These are phyloP conservation scores for Fusarium verticillioides DNA, from an alignment of 2,329 filamentous ascomycete genomes.

Conservation along the genomic window DNA sequence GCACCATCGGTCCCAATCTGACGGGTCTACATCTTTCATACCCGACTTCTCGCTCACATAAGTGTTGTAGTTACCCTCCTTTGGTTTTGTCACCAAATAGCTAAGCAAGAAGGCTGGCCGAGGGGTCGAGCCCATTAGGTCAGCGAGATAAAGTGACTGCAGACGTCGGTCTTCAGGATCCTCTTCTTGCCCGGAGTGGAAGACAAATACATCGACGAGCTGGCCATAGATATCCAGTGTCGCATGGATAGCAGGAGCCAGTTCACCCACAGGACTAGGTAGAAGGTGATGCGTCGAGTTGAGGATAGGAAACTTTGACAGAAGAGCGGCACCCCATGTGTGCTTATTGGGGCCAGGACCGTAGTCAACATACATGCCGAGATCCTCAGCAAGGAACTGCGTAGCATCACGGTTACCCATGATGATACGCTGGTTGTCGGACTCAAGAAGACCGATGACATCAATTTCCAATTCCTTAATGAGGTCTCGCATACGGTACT, in stretches of 20 bases:
- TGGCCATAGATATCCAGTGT: constrained; percentile 93
- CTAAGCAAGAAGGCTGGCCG: constrained; percentile 87
- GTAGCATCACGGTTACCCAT: constrained; percentile 99
- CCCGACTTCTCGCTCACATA: constrained; percentile 88
- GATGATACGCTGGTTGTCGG: constrained; percentile 95
- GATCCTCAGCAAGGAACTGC: constrained; percentile 92
- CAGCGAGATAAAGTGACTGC: constrained; percentile 85
- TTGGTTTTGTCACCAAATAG: constrained; percentile 91
- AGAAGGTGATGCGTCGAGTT: constrained; percentile 97
- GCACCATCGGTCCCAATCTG: constrained; percentile 98
- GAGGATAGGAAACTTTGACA: constrained; percentile 97
- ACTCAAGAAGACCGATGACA: constrained; percentile 93
- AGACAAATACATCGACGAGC: constrained; percentile 92
- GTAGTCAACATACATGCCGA: constrained; percentile 99
- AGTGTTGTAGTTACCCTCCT: constrained; percentile 95
- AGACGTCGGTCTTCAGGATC: constrained; percentile 90
- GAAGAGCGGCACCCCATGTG: constrained; percentile 92
- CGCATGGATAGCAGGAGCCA: constrained; percentile 96
- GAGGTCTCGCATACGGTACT: constrained; percentile 90
- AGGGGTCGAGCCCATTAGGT: constrained; percentile 84
- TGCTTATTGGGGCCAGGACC: constrained; percentile 98
- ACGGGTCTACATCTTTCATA: constrained; percentile 94
- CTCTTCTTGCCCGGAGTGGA: constrained; percentile 98
- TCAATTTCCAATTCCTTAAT: constrained; percentile 97
- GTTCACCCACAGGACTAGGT: constrained; percentile 91